Percentiles rank a stretch among this genome's conserved stretches.
phyloP scores from a whole-genome alignment of 2,329 filamentous ascomycete genomes.

The Colletotrichum echinochloae region DNA sequence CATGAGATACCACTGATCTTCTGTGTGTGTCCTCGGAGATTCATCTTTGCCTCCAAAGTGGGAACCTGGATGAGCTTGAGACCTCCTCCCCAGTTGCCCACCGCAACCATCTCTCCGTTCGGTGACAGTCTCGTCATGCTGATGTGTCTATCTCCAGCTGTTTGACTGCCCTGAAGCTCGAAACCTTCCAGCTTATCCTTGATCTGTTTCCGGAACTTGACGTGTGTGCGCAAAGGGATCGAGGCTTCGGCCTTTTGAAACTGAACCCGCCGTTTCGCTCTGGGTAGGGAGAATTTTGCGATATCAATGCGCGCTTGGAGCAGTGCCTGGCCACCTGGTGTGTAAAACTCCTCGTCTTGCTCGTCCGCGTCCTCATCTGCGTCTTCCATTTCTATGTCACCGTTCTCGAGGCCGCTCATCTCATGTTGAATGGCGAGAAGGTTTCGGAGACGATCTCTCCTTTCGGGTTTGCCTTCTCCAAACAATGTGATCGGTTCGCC shows the following conservation, averaged over 20 bases:
- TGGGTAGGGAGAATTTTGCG: slow-evolving; percentile 84
- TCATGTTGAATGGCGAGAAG: slow-evolving; percentile 81
- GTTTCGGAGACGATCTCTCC: slow-evolving; percentile 87
- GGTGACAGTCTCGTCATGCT: slow-evolving; percentile 94
- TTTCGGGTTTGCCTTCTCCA: slow-evolving; percentile 86
- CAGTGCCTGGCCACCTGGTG: slow-evolving; percentile 80
- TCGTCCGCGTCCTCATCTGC: slow-evolving; percentile 66
- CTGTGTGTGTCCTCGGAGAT: slow-evolving; percentile 85
- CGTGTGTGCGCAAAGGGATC: slow-evolving; percentile 88
- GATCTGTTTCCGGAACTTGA: slow-evolving; percentile 90
- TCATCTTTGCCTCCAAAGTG: slow-evolving; percentile 80
- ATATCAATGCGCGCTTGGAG: slow-evolving; percentile 83
- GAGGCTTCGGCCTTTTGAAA: slow-evolving; percentile 84
- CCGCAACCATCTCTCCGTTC: slow-evolving; percentile 83
- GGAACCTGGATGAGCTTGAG: slow-evolving; percentile 89
- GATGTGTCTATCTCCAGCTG: slow-evolving; percentile 88
- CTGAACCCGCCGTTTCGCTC: slow-evolving; percentile 80
- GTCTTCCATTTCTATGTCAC: slow-evolving; percentile 73
- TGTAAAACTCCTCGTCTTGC: slow-evolving; percentile 95
- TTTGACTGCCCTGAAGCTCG: slow-evolving; percentile 93
- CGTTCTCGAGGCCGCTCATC: slow-evolving; percentile 65
- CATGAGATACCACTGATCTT: slow-evolving; percentile 92
- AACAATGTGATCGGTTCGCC: slow-evolving; percentile 97
- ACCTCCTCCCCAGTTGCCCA: slow-evolving; percentile 92
- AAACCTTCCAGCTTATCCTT: slow-evolving; percentile 86